Base-by-base conservation (phyloP, 2,329 filamentous ascomycete species). In the Aspergillus intermedius region DNA sequence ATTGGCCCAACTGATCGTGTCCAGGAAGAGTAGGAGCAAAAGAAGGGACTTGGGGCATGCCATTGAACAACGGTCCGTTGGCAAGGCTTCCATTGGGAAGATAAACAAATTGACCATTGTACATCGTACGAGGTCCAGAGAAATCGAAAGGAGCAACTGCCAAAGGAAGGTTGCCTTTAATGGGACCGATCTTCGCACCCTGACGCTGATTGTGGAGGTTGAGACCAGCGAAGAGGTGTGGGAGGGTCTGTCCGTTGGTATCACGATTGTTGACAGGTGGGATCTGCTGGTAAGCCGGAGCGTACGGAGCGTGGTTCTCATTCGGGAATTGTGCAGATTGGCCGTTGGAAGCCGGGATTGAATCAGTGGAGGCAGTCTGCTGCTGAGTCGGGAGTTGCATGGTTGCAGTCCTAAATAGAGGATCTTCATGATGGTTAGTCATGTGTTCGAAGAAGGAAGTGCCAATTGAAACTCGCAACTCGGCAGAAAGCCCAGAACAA, bases 1-100 rank as follows among this genome's bases (percentile, higher is more conserved):
- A 54, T 42, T 65, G 62, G 28, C 55, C 56, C 47, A 63, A 48
- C 49, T 68, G 66, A 30, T 68, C 67, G 44, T 65, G 60, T 23
- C 58, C 56, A 48, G 61, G 54, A 42, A 65, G 48, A 34, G 62
- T 51, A 42, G 65, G 58, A 17, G 59, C 53, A 52, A 62, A 69
- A 4, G 62, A 58, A 23, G 62, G 46, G 28, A 60, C 49, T 44
- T 56, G 59, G 43, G 62, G 57, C 39, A 69, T 48, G 17, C 62
- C 60, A 52, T 60, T 58, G 28, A 68, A 64, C 44, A 70, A 55
- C 10, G 37, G 21, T 19, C 37, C 37, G 12, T 40, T 40, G 15
- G 37, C 10, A 12, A 40, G 15, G 12, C 59, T 44, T 8, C 61
- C 61, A 47, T 63, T 69, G 28, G 68, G 66, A 4, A 69, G 49